These are phyloP conservation scores for Quillaja saponaria DNA, from an alignment of 306 rosid genomes.

Conservation along the genomic window DNA sequence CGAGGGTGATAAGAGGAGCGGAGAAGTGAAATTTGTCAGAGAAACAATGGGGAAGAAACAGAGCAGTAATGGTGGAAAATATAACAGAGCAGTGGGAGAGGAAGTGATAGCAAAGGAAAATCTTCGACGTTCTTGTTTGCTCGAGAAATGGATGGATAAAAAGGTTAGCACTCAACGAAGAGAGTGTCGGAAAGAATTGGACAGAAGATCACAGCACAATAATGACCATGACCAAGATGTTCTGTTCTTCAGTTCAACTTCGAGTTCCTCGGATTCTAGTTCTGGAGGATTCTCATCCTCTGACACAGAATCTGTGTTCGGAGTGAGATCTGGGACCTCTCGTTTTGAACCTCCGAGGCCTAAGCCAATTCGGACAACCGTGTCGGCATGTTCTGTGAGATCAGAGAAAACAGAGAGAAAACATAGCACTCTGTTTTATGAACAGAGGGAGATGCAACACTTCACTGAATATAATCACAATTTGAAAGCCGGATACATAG, in stretches of 20 bases:
- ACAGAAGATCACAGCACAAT: constrained; percentile 32
- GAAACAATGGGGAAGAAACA: constrained; percentile 47
- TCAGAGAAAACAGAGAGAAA: constrained; percentile 38
- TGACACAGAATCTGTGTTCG: constrained; percentile 67
- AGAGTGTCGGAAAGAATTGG: constrained; percentile 20
- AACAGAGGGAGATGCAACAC: constrained; percentile 25
- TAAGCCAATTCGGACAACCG: constrained; percentile 48
- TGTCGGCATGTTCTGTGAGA: constrained; percentile 34
- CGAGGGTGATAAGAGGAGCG: constrained; percentile 42
- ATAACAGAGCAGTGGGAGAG: constrained; percentile 11
- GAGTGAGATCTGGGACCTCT: constrained; percentile 40
- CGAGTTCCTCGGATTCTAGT: constrained; percentile 82
- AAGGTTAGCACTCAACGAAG: constrained; percentile 26
- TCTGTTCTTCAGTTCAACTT: constrained; percentile 66
- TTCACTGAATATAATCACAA: constrained; percentile 29
- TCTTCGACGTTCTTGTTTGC: constrained; percentile 41
- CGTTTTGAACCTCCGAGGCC: constrained; percentile 57
- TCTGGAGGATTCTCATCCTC: constrained; percentile 81
- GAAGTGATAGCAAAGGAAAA: constrained; percentile 26
- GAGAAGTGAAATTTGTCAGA: constrained; percentile 44
- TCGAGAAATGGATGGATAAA: constrained; percentile 59
- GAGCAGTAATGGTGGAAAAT: constrained; percentile 35
- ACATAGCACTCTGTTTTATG: constrained; percentile 30
- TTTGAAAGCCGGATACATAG: constrained; percentile 22
- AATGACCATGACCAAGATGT: constrained; percentile 48